phyloP scores from a whole-genome alignment of 2,329 filamentous ascomycete genomes.

The Penicillium sp. region DNA sequence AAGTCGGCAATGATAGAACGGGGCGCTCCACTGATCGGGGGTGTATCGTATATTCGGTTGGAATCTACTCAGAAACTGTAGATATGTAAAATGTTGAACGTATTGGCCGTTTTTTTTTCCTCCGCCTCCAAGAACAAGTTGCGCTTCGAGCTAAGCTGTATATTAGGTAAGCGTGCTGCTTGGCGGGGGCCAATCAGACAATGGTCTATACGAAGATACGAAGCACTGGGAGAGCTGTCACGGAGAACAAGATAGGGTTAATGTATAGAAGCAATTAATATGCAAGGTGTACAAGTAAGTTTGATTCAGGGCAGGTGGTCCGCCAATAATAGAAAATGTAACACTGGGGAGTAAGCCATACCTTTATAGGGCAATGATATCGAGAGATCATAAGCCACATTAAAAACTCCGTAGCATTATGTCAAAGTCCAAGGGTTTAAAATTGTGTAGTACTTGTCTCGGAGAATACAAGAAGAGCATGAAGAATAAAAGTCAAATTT shows the following conservation, averaged over 20 bases:
- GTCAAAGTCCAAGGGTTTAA: background rate
- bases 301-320: background rate
- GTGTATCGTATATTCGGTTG: background rate
- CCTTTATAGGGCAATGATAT: background rate
- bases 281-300: background rate
- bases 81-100: background rate
- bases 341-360: background rate
- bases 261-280: background rate
- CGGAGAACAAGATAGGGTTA: background rate
- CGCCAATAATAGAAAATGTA: background rate
- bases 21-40: conserved; percentile 7
- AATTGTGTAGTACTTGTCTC: background rate
- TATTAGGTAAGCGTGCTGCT: conserved; percentile 16
- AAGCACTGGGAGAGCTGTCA: conserved; percentile 6
- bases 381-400: background rate
- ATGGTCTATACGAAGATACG: conserved; percentile 14
- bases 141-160: conserved; percentile 8
- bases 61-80: conserved; percentile 11
- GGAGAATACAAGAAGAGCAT: background rate
- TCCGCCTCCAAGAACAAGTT: conserved; percentile 18
- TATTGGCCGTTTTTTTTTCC: background rate
- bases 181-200: conserved; percentile 6
- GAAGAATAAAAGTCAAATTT: conserved; percentile 11
- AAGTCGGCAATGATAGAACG: conserved; percentile 12
- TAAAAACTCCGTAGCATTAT: background rate